Base-by-base conservation (phyloP, 2,329 filamentous ascomycete genomes). In the Talaromyces sp. region DNA sequence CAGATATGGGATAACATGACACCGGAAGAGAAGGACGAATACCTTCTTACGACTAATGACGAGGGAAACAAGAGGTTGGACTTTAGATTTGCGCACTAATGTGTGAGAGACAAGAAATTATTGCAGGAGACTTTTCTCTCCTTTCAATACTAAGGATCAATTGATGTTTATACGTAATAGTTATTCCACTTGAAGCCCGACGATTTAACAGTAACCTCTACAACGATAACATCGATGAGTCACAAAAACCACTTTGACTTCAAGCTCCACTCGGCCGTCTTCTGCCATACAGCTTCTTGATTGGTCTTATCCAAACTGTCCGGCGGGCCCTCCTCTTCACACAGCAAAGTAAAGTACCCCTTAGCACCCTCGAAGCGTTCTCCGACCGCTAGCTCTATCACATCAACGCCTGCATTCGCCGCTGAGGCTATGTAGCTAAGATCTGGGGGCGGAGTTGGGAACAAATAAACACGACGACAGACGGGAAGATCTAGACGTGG, bases 41-140 rank as follows among this genome's bases (percentile, higher is more conserved):
- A 73, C 47, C 51, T 70, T 29, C 59, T 54, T 24, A 67, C 61
- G 2, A 72, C 68, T 2, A 65, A 52, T 27, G 69, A 72, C 11
- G 56, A 67, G 42, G 71, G 70, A 9, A 72, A 67, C 44, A 68
- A 66, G 51, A 56, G 71, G 20, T 42, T 72, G 29, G 71, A 73
- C 52, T 74, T 72, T 51, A 58, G 68, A 29, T 73, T 74, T 54
- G 66, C 64, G 2, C 65, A 70, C 55, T 69, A 49, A 59, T n/a
- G n/a, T n/a, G n/a, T n/a, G n/a, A n/a, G n/a, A n/a, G n/a, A n/a
- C n/a, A n/a, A n/a, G n/a, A n/a, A n/a, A n/a, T n/a, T n/a, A n/a
- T n/a, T n/a, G n/a, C n/a, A n/a, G n/a, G n/a, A n/a, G n/a, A n/a
- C n/a, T n/a, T n/a, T n/a, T n/a, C n/a, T n/a, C n/a, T n/a, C n/a